Base-by-base conservation (phyloP, 1,139 yeast genomes). In the Saccharomycopsis phalli region DNA sequence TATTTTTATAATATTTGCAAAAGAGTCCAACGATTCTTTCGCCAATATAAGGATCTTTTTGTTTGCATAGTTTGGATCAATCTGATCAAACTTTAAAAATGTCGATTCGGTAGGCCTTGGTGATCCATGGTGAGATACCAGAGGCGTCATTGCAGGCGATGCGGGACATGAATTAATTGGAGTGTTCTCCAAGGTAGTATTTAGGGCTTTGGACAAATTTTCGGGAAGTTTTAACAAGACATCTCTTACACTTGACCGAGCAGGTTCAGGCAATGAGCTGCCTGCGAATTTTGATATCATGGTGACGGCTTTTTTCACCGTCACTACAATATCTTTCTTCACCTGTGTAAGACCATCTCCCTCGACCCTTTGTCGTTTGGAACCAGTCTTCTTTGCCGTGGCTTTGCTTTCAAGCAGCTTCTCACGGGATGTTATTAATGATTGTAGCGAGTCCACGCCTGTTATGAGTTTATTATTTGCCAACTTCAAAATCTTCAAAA, bases 11-110 rank as follows among this genome's bases (percentile, higher is more conserved):
- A 91, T 78, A 47, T 81, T 81, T 34, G 81, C 70, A 35, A 91
- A 80, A 88, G 88, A 86, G 35, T 82, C 94, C 42, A 91, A 65
- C 0, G 94, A 79, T 59, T 91, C 98, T 50, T 81, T 81, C 1
- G 97, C 96, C 47, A 91, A 67, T 7, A 82, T 70, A 34, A 91
- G 62, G 1, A 86, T 82, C 50, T 77, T 73, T 34, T 82, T 86
- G 52, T 76, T 77, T 21, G 74, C 52, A 48, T 39, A 38, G 23
- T 42, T 42, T 6, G 42, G 45, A 27, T 42, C 45, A 16, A 38
- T 16, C n/a, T 22, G 20, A 6, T 37, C 16, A 22, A 41, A 38
- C 25, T 35, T 31, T 29, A 41, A 34, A 16, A 41, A 38, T 11
- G 37, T 40, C 8, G 22, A 27, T 4, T 16, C 22, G 6, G 21